Percentiles rank a stretch among this genome's conserved stretches.
These are phyloP conservation scores for Corynascus novoguineensis DNA, from an alignment of 495 filamentous ascomycete genomes.

Conservation along the genomic window DNA sequence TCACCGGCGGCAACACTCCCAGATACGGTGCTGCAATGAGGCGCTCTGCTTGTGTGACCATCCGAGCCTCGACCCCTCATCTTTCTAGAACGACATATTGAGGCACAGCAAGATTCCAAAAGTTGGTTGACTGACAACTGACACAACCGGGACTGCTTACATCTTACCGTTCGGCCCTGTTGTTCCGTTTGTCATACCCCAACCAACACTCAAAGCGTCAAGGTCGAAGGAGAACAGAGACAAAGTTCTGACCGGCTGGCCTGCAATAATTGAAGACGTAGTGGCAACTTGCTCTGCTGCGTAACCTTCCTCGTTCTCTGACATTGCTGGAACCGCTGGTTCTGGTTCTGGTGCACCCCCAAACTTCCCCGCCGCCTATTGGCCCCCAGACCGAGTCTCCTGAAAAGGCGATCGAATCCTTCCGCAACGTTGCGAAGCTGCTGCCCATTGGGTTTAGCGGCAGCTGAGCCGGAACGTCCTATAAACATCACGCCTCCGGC, in stretches of 20 bases:
- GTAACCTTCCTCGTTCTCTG: neutral
- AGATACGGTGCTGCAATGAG: conserved; percentile 6
- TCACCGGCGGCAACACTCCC: conserved; percentile 4
- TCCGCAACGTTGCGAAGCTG: neutral
- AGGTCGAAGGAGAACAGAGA: neutral
- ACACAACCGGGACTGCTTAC: conserved; percentile 8
- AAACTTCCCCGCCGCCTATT: conserved; percentile 5
- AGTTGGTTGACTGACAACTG: conserved; percentile 7
- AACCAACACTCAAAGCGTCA: neutral
- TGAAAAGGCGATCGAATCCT: conserved; percentile 12
- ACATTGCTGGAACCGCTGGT: conserved; percentile 9
- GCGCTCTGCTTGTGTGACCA: neutral
- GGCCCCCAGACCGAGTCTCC: conserved; percentile 5
- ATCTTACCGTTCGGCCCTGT: neutral
- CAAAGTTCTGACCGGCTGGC: neutral
- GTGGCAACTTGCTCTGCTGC: conserved; percentile 4
- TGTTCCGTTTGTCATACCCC: conserved; percentile 2
- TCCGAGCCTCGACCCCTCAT: neutral
- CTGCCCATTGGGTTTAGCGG: neutral
- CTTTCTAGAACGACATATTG: neutral
- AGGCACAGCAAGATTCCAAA: neutral
- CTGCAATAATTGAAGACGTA: conserved; percentile 6
- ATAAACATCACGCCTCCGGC: conserved; percentile 6
- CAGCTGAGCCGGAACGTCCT: neutral
- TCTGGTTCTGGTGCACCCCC: conserved; percentile 3